Percentiles rank a stretch among this genome's conserved stretches.
Conservation (phyloP, 2,329 filamentous ascomycete species). For the Conoideocrella luteorostrata region DNA sequence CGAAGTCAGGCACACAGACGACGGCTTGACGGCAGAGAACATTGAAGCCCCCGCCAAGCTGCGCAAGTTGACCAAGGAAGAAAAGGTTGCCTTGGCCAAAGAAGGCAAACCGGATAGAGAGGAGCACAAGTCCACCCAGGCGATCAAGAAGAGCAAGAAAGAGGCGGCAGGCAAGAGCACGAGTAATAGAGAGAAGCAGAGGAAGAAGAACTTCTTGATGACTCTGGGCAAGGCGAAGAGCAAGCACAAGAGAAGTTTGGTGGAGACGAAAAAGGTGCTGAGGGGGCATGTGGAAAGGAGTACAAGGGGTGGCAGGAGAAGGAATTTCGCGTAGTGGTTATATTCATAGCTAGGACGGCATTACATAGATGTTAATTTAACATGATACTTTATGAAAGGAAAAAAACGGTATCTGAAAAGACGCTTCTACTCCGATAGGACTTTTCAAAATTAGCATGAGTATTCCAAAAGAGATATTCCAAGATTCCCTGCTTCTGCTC, state of each 20-base stretch:
- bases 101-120: conserved; percentile 72
- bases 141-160: conserved; percentile 81
- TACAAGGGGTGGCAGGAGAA: conserved; percentile 76
- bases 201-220: conserved; percentile 99
- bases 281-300: conserved; percentile 75
- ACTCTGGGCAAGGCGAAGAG: conserved; percentile 91
- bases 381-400: too few species aligned
- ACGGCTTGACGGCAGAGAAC: conserved; percentile 81
- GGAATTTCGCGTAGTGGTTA: conserved; percentile 45
- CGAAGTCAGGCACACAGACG: conserved; percentile 65
- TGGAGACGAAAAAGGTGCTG: conserved; percentile 74
- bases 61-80: conserved; percentile 82
- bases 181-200: conserved; percentile 93
- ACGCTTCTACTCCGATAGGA: too few species aligned
- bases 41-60: conserved; percentile 82
- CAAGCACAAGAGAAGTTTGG: conserved; percentile 91
- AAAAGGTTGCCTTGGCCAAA: conserved; percentile 74
- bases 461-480: too few species aligned
- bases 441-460: too few species aligned
- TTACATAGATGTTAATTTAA: too few species aligned
- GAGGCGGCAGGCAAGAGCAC: conserved; percentile 86
- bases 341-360: too few species aligned
- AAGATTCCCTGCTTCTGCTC: too few species aligned
- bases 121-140: conserved; percentile 81
- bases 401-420: too few species aligned